Conservation (phyloP, 176 grass and related monocot species). For the Triticum dicoccoides region DNA sequence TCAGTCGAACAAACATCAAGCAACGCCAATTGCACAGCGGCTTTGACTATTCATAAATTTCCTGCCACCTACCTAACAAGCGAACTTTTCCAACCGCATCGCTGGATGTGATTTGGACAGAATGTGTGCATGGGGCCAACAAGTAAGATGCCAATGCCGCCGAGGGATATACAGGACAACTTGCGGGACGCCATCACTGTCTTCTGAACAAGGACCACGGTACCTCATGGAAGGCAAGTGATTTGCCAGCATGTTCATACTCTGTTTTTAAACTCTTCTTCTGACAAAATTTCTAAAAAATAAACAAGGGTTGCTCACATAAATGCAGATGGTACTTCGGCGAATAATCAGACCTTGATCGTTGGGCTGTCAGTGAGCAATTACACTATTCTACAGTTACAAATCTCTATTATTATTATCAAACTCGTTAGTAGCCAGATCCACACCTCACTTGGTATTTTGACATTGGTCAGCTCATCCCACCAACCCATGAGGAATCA, state of each 20-base stretch:
- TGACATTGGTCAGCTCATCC: conserved; percentile 14
- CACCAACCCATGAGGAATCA: conserved; percentile 25
- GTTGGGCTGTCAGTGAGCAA: neutral
- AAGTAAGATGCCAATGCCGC: conserved; percentile 12
- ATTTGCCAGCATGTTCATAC: conserved; percentile 20
- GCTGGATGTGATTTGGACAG: conserved; percentile 23
- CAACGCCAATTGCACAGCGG: neutral
- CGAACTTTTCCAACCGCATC: neutral
- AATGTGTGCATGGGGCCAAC: neutral
- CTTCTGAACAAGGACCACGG: neutral
- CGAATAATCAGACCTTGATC: neutral
- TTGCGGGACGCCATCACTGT: conserved; percentile 25
- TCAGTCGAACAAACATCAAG: neutral
- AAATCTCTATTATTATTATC: neutral
- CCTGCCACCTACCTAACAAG: conserved; percentile 11
- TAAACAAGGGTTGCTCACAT: neutral
- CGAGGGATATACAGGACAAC: conserved; percentile 15
- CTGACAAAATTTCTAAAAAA: conserved; percentile 1
- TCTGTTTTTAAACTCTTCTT: neutral
- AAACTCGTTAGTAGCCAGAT: conserved; percentile 19
- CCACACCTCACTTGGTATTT: neutral
- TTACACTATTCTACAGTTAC: neutral
- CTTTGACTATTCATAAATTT: neutral
- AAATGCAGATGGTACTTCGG: neutral
- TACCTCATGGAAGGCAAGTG: conserved; percentile 17